Evolutionary conservation across 352 stramenopile genomes (phyloP), one percentile per base, ranked within the genome.

Genomic region (Blastocystis sp.): DNA sequence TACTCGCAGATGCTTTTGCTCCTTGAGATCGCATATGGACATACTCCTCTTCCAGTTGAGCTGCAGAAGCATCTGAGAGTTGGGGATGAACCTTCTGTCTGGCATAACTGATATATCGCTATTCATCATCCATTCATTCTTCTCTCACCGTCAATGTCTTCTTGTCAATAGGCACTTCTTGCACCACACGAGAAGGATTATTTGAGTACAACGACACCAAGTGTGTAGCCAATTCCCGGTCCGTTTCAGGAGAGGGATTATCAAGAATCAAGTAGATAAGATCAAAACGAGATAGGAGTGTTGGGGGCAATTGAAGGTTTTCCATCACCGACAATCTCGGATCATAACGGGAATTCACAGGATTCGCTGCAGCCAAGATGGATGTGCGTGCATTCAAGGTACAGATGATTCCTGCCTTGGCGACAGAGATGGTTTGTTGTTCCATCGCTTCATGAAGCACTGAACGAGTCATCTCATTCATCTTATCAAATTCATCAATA

Each of bases 401-500:
- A 76, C 95, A 97, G 89, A 99, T 98, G 90, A 99, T 98, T 19
- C 97, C 97, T 51, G 97, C 96, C 91, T 99, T 99, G 15, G 97
- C 96, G 70, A 99, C 97, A 54, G 94, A 98, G 2, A 99, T 95
- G 17, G 96, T 99, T 91, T 98, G 96, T 90, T 98, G 96, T 92
- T 98, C 97, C 95, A 98, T 98, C n/a, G 96, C 97, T 93, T 99
- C 97, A 92, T 99, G 97, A 9, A 99, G 93, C 69, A 99, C 96
- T 0, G 95, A 96, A 56, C 97, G 94, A 37, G 96, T 98, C 1
- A 95, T 96, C 82, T 98, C 97, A 48, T 93, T 96, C 96, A 99
- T 99, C 92, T 99, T 99, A 90, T 99, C 96, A 90, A 99, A 98
- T 92, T 99, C 97, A 91, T 99, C 96, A 68, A 99, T 98, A 91